These are phyloP conservation scores for Peniophora sp. DNA, from an alignment of 1,284 basidiomycete species.

Conservation along the genomic window DNA sequence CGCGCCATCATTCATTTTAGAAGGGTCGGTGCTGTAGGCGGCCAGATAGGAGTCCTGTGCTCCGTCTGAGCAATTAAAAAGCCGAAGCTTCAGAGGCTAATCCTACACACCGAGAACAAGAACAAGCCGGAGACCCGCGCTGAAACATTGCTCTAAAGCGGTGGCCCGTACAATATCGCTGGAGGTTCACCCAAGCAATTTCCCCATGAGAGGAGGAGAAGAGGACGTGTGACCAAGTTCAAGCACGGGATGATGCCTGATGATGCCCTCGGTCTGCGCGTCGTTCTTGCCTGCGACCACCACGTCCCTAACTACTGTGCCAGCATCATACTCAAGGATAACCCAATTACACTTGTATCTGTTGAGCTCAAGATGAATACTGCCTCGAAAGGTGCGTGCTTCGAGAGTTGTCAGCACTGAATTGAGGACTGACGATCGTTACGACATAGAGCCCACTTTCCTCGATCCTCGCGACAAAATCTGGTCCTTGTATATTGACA, in stretches of 20 bases:
- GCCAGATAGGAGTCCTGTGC: constrained; percentile 64
- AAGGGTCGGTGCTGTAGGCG: constrained; percentile 46
- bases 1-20: constrained; percentile 27
- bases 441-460: too few relatives aligned
- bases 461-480: not conserved
- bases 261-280: too few relatives aligned
- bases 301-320: too few relatives aligned
- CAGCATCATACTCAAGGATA: too few relatives aligned
- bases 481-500: not conserved
- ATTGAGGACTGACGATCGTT: too few relatives aligned
- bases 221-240: too few relatives aligned
- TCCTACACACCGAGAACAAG: constrained; percentile 41
- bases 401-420: too few relatives aligned
- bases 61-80: constrained; percentile 64
- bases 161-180: constrained; percentile 45
- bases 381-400: too few relatives aligned
- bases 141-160: constrained; percentile 47
- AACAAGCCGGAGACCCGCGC: constrained; percentile 48
- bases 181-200: constrained; percentile 52
- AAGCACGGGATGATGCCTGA: too few relatives aligned
- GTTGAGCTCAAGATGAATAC: too few relatives aligned
- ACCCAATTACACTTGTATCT: too few relatives aligned
- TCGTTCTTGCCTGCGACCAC: too few relatives aligned
- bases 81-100: constrained; percentile 42
- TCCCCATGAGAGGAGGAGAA: constrained; percentile 48